Percentiles rank a stretch among this genome's conserved stretches.
Evolutionary conservation across 179 eudicot genomes (phyloP).

Genomic region (Corrigiola litoralis): DNA sequence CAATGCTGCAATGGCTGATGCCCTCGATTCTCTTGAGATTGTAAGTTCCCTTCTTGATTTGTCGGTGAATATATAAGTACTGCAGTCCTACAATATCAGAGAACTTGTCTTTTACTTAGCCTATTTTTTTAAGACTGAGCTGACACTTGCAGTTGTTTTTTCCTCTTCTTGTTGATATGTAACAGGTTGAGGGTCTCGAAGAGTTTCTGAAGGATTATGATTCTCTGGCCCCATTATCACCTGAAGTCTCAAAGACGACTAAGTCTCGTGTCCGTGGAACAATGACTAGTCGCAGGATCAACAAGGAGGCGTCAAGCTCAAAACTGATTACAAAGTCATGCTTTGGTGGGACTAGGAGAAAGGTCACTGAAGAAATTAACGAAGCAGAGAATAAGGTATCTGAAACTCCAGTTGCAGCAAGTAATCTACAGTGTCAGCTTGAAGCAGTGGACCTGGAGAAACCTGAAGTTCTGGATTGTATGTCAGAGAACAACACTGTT

Average conservation of each 20-base stretch:
- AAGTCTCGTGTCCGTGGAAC: constrained; percentile 48
- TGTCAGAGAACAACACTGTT: neutral
- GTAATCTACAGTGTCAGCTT: constrained; percentile 16
- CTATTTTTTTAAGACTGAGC: too few species aligned
- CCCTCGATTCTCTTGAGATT: constrained; percentile 54
- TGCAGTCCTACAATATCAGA: too few species aligned
- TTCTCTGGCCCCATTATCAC: constrained; percentile 42
- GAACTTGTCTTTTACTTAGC: too few species aligned
- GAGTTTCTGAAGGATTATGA: constrained; percentile 34
- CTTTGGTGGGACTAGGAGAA: constrained; percentile 30
- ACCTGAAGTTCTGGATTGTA: constrained; percentile 11
- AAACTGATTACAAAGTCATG: constrained; percentile 35
- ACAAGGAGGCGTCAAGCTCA: constrained; percentile 31
- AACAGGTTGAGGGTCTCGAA: constrained; percentile 78
- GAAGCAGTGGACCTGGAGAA: constrained; percentile 15
- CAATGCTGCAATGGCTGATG: constrained; percentile 82
- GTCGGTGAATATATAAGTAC: too few species aligned
- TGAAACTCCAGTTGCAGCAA: constrained; percentile 21
- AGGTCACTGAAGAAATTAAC: constrained; percentile 20
- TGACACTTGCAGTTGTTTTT: neutral
- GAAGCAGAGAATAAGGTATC: constrained; percentile 15
- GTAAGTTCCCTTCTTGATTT: constrained; percentile 36
- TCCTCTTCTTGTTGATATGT: neutral
- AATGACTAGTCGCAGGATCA: constrained; percentile 31
- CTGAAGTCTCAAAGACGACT: constrained; percentile 29